Conservation (phyloP, 345 rosid genomes). For the Sisymbrium altissimum region DNA sequence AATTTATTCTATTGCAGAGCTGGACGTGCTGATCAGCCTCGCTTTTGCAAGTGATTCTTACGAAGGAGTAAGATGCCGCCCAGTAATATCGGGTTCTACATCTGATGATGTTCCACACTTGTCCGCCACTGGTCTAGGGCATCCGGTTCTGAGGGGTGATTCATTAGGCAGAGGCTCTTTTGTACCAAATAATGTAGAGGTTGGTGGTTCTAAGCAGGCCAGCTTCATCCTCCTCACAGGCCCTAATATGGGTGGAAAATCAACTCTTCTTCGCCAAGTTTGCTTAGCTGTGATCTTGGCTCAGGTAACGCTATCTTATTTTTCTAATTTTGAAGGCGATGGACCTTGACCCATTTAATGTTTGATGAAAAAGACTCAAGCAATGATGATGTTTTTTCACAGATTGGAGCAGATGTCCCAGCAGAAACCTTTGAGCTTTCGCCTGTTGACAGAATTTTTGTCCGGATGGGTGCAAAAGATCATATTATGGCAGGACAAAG, state of each 20-base stretch:
- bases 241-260: slow-evolving; percentile 99
- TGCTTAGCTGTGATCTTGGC: slow-evolving; percentile 91
- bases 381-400: slow-evolving; percentile 23
- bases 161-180: slow-evolving; percentile 83
- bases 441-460: slow-evolving; percentile 83
- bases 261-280: slow-evolving; percentile 98
- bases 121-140: slow-evolving; percentile 78
- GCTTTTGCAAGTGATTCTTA: slow-evolving; percentile 82
- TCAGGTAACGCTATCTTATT: slow-evolving; percentile 52
- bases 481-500: slow-evolving; percentile 94
- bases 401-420: slow-evolving; percentile 95
- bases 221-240: slow-evolving; percentile 93
- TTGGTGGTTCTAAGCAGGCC: slow-evolving; percentile 67
- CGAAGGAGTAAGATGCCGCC: slow-evolving; percentile 81
- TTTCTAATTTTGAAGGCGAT: not conserved
- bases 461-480: slow-evolving; percentile 98
- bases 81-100: slow-evolving; percentile 48
- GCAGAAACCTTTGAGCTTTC: slow-evolving; percentile 84
- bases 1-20: slow-evolving; percentile 51
- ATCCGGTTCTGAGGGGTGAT: slow-evolving; percentile 88
- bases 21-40: slow-evolving; percentile 87
- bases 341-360: not conserved
- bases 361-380: not conserved
- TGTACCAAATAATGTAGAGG: slow-evolving; percentile 75
- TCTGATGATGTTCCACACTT: slow-evolving; percentile 52